Evolutionary conservation across 2,329 filamentous ascomycete species (phyloP), one percentile per base, ranked within the genome.

Genomic region (Aspergillus brasiliensis): DNA sequence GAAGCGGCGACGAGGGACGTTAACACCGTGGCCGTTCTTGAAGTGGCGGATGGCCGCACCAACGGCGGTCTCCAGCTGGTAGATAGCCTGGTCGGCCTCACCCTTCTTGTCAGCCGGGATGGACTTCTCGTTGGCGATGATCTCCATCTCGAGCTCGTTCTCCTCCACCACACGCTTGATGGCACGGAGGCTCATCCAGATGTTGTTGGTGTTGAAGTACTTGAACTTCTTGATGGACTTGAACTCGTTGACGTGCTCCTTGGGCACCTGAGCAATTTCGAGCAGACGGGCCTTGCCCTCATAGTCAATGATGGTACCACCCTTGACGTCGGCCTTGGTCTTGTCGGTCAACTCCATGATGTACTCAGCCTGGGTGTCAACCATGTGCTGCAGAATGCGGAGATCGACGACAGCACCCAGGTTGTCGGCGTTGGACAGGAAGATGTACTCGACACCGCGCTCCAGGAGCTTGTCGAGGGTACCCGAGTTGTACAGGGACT

Each of bases 171-270:
- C 92, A 62, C 95, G 93, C 90, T 98, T 98, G 82, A 99, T 91
- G 69, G 95, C 95, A 77, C 91, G 89, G 72, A 97, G 86, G 83
- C 97, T 97, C 86, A 99, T 91, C 95, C 95, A 99, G 82, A 99
- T 97, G 87, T 99, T 99, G 91, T 99, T 99, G 81, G 95, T 99
- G 88, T 99, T 99, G 90, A 99, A 99, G 88, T 99, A 99, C 87
- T 96, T 97, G 90, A 99, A 99, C 87, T 99, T 99, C 90, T 99
- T 99, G 86, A 99, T 99, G 51, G 93, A 97, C 89, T 99, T 99
- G 91, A 99, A 99, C 84, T 99, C 95, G 83, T 99, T 98, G 78
- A 95, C 91, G 82, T 99, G 95, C 85, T 99, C 92, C 88, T 98
- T 99, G 81, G 95, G 95, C 37, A 99, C 95, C 85, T 99, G 95